phyloP scores from a whole-genome alignment of 164 flowering plant species.

The Liriodendron chinense region DNA sequence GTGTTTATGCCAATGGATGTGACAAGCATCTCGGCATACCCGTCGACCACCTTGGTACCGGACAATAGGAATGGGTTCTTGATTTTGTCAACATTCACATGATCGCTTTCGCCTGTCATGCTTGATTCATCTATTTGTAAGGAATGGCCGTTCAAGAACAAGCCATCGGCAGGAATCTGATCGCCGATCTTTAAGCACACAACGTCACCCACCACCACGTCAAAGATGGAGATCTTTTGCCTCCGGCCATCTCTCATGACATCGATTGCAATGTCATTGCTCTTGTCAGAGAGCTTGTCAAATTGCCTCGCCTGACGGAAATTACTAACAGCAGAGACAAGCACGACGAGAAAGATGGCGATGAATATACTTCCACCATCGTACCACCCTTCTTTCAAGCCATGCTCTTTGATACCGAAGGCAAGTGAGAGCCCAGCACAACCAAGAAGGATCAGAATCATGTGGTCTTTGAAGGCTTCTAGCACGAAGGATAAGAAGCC shows the following conservation, averaged over 20 bases:
- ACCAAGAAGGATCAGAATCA: conserved; percentile 38
- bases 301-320: conserved; percentile 37
- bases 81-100: conserved; percentile 18
- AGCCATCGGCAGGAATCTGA: conserved; percentile 56
- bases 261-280: conserved; percentile 33
- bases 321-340: conserved; percentile 37
- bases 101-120: conserved; percentile 47
- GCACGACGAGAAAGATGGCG: conserved; percentile 40
- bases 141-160: conserved; percentile 43
- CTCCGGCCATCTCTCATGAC: conserved; percentile 39
- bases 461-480: conserved; percentile 47
- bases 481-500: conserved; percentile 30
- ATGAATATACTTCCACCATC: conserved; percentile 50
- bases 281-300: conserved; percentile 26
- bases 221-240: conserved; percentile 32
- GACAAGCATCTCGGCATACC: conserved; percentile 46
- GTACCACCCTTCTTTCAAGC: conserved; percentile 42
- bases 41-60: conserved; percentile 44
- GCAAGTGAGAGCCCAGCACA: conserved; percentile 42
- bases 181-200: conserved; percentile 43
- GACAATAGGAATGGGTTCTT: conserved; percentile 34
- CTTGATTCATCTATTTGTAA: conserved; percentile 47
- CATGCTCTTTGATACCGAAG: conserved; percentile 46
- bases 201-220: conserved; percentile 49
- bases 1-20: conserved; percentile 45